These are phyloP conservation scores for Tolypocladium capitatum DNA, from an alignment of 2,329 filamentous ascomycete species.

Conservation along the genomic window DNA sequence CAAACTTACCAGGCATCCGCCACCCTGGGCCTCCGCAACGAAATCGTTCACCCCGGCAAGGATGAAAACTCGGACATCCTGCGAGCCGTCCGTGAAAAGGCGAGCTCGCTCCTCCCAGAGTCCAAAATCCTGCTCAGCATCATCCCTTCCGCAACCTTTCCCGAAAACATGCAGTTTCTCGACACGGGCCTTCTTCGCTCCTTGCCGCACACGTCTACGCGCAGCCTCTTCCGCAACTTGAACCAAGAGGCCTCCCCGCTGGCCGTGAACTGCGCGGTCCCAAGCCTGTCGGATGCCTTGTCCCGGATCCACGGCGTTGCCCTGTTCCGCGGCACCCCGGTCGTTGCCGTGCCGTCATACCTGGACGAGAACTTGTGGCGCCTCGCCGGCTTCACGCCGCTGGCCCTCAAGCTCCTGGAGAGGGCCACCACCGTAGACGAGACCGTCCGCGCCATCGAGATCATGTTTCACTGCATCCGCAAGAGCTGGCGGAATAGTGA, in stretches of 20 bases:
- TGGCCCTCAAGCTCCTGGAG: slow-evolving; percentile 76
- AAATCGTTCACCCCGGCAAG: slow-evolving; percentile 77
- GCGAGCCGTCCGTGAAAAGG: slow-evolving; percentile 73
- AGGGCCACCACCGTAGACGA: slow-evolving; percentile 56
- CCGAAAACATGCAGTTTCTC: slow-evolving; percentile 66
- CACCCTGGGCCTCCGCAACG: slow-evolving; percentile 78
- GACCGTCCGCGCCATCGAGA: slow-evolving; percentile 64
- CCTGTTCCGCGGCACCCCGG: slow-evolving; percentile 68
- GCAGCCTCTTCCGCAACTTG: slow-evolving; percentile 34
- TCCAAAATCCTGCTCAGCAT: slow-evolving; percentile 71
- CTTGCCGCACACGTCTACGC: slow-evolving; percentile 59
- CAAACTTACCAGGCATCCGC: slow-evolving; percentile 94
- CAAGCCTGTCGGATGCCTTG: slow-evolving; percentile 81
- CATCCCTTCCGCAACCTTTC: slow-evolving; percentile 65
- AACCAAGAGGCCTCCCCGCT: slow-evolving; percentile 52
- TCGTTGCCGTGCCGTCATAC: slow-evolving; percentile 67
- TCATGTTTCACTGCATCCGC: slow-evolving; percentile 73
- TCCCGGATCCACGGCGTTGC: slow-evolving; percentile 68
- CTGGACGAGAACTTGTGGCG: slow-evolving; percentile 90
- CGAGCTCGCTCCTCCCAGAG: slow-evolving; percentile 70
- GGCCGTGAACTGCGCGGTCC: slow-evolving; percentile 77
- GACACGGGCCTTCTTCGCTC: slow-evolving; percentile 65
- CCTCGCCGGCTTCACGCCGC: slow-evolving; percentile 76
- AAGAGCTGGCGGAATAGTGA: slow-evolving; percentile 97
- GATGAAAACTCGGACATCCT: slow-evolving; percentile 88